These are phyloP conservation scores for Trichoderma hamatum DNA, from an alignment of 2,329 filamentous ascomycete species.

Conservation along the genomic window DNA sequence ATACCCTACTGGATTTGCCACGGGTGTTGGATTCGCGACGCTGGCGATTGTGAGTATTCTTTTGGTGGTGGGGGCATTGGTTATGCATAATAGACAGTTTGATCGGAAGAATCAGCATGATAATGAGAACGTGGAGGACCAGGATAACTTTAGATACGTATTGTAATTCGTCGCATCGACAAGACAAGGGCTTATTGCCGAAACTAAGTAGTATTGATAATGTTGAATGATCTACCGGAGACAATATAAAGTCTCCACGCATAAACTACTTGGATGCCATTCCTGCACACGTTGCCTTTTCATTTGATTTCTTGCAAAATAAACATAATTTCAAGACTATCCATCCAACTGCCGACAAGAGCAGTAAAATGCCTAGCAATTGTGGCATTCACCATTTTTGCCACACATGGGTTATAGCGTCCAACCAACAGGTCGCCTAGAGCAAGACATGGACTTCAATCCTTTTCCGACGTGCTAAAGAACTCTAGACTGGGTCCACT, in stretches of 20 bases:
- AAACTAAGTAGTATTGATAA: too few relatives aligned
- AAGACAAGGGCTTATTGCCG: background rate
- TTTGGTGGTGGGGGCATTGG: background rate
- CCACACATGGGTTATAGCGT: background rate
- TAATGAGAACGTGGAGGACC: background rate
- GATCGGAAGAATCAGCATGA: background rate
- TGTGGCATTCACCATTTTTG: background rate
- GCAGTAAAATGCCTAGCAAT: background rate
- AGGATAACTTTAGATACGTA: conserved; percentile 5
- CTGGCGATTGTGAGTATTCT: background rate
- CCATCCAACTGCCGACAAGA: background rate
- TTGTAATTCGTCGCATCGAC: background rate
- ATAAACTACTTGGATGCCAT: too few relatives aligned
- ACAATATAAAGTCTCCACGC: too few relatives aligned
- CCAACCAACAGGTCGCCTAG: background rate
- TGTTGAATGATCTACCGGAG: too few relatives aligned
- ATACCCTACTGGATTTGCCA: conserved; percentile 5
- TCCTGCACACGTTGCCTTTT: too few relatives aligned
- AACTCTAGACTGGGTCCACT: background rate
- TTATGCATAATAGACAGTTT: background rate
- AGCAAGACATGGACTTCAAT: too few relatives aligned
- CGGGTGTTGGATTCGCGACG: background rate
- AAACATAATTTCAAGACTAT: background rate
- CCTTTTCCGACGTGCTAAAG: too few relatives aligned
- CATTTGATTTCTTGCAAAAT: background rate